A percentile compares a stretch with the other conserved stretches of the same genome.
Conservation (phyloP, 1,284 basidiomycete genomes). For the Puccinia sorghi region DNA sequence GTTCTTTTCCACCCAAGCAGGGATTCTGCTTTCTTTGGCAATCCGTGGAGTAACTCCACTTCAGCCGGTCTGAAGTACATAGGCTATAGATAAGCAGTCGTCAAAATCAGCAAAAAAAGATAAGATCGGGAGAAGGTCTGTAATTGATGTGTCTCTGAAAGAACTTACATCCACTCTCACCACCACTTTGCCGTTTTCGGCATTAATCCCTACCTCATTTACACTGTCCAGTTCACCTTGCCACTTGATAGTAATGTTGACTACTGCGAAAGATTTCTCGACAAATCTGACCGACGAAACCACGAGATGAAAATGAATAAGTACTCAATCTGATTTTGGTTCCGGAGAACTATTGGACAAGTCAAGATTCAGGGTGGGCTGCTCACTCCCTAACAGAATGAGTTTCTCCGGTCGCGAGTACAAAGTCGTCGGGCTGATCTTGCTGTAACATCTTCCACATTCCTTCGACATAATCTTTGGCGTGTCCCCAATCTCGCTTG, state of each 20-base stretch:
- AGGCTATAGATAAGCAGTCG: constrained; percentile 50
- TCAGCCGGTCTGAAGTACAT: constrained; percentile 67
- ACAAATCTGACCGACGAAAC: constrained; percentile 63
- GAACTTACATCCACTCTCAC: constrained; percentile 71
- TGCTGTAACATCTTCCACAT: constrained; percentile 96
- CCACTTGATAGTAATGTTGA: constrained; percentile 75
- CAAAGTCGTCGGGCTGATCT: constrained; percentile 75
- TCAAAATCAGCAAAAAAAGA: constrained; percentile 34
- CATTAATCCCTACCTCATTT: constrained; percentile 73
- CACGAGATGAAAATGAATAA: not conserved
- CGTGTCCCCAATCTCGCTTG: constrained; percentile 90
- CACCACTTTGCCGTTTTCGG: constrained; percentile 68
- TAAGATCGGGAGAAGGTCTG: not conserved
- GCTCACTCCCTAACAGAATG: constrained; percentile 74
- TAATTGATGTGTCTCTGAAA: constrained; percentile 68
- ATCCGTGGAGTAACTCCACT: constrained; percentile 82
- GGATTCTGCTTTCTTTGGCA: constrained; percentile 79
- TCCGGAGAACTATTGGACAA: not conserved
- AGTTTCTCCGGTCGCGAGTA: constrained; percentile 87
- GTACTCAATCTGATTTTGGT: not conserved
- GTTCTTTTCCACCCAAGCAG: constrained; percentile 81
- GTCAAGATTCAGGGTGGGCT: not conserved
- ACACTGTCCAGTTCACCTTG: constrained; percentile 65
- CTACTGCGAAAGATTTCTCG: constrained; percentile 73
- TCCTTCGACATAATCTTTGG: constrained; percentile 80